phyloP scores from a whole-genome alignment of 257 asterid species.

The Catharanthus roseus region DNA sequence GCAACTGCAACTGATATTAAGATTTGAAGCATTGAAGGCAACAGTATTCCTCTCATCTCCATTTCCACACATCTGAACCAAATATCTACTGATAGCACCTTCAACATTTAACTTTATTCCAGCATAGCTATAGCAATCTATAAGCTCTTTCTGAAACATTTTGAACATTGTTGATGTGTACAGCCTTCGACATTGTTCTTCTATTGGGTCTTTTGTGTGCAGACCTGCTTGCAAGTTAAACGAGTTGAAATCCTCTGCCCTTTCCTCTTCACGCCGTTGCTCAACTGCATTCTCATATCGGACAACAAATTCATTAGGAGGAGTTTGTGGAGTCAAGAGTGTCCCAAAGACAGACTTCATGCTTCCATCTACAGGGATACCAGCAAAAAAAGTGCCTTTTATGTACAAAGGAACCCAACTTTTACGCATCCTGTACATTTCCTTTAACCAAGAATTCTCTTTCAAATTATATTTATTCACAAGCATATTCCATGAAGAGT shows the following conservation, averaged over 20 bases:
- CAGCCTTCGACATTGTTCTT: conserved; percentile 83
- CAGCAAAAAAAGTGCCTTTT: conserved; percentile 79
- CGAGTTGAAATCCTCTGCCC: conserved; percentile 78
- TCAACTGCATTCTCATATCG: conserved; percentile 75
- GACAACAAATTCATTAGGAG: conserved; percentile 52
- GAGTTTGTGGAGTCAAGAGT: conserved; percentile 52
- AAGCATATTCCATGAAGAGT: conserved; percentile 77
- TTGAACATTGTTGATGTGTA: conserved; percentile 75
- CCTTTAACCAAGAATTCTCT: conserved; percentile 69
- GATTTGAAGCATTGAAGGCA: conserved; percentile 81
- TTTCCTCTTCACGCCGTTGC: conserved; percentile 77
- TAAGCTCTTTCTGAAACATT: conserved; percentile 83
- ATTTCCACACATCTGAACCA: conserved; percentile 75
- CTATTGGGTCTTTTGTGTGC: conserved; percentile 92
- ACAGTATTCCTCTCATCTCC: conserved; percentile 82
- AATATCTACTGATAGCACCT: conserved; percentile 75
- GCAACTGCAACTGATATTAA: conserved; percentile 82
- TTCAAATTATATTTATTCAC: conserved; percentile 55
- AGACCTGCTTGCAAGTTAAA: conserved; percentile 61
- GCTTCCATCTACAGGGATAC: conserved; percentile 78
- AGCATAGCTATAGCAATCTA: conserved; percentile 76
- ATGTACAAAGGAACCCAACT: conserved; percentile 78
- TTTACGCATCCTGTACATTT: conserved; percentile 71
- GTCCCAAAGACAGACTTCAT: conserved; percentile 63
- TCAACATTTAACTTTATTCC: conserved; percentile 82